These are phyloP conservation scores for Pulveroboletus sp. DNA, from an alignment of 768 basidiomycete species.

Conservation along the genomic window DNA sequence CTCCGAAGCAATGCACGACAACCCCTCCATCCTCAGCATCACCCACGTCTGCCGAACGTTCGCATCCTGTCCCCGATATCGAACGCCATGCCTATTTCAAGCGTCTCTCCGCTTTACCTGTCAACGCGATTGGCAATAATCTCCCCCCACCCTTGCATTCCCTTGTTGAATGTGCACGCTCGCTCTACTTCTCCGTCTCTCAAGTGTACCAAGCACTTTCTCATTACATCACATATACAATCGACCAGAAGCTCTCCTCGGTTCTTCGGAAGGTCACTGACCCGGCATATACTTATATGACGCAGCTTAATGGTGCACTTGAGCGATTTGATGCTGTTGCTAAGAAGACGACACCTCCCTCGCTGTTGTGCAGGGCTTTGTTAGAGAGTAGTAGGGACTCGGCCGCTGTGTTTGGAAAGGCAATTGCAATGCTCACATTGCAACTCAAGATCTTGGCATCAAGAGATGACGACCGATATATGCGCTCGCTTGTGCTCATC, in stretches of 20 bases:
- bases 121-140: conserved; percentile 54
- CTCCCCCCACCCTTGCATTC: conserved; percentile 68
- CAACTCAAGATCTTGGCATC: conserved; percentile 77
- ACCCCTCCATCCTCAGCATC: conserved; percentile 37
- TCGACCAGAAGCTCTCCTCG: conserved; percentile 78
- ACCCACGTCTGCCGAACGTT: conserved; percentile 35
- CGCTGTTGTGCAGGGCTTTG: conserved; percentile 70
- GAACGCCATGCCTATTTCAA: conserved; percentile 94
- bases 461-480: conserved; percentile 81
- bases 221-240: conserved; percentile 80
- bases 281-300: conserved; percentile 79
- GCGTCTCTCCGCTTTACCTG: conserved; percentile 77
- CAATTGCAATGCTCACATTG: conserved; percentile 75
- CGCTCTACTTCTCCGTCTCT: conserved; percentile 86
- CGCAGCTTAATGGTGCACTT: conserved; percentile 79
- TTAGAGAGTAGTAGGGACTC: conserved; percentile 84
- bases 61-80: conserved; percentile 52
- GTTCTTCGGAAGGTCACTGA: conserved; percentile 83
- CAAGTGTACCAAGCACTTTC: conserved; percentile 89
- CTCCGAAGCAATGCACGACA: conserved; percentile 22
- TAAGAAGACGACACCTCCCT: conserved; percentile 64
- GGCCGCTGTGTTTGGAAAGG: conserved; percentile 81
- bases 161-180: conserved; percentile 86
- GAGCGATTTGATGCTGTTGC: conserved; percentile 89
- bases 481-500: conserved; percentile 81